Percentiles rank a stretch among this genome's conserved stretches.
phyloP scores from a whole-genome alignment of 73 alveolate species.

The Durusdinium trenchii region DNA sequence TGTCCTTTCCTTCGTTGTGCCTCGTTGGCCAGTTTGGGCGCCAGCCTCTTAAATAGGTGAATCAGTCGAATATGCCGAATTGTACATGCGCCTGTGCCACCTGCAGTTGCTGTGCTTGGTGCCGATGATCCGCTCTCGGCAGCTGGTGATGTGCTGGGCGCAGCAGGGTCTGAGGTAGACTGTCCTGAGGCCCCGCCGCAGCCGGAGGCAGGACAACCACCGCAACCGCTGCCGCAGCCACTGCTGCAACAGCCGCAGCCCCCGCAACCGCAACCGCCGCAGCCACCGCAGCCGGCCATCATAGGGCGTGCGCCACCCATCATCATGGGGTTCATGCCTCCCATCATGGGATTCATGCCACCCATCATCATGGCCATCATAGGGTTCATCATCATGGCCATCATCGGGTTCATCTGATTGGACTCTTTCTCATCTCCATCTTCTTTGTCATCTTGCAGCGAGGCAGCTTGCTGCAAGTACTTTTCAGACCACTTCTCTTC shows the following conservation, averaged over 20 bases:
- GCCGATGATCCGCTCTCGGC: not conserved
- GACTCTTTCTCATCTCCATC: constrained; percentile 36
- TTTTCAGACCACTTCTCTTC: constrained; percentile 91
- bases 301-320: constrained; percentile 75
- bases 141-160: constrained; percentile 12
- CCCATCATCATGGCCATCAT: constrained; percentile 73
- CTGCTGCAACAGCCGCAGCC: constrained; percentile 35
- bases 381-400: constrained; percentile 73
- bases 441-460: constrained; percentile 49
- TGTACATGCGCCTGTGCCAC: constrained; percentile 7
- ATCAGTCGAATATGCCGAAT: too few species aligned
- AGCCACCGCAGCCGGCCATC: constrained; percentile 47
- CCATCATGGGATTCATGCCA: constrained; percentile 87
- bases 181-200: not conserved
- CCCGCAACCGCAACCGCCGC: constrained; percentile 42
- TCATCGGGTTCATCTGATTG: constrained; percentile 41
- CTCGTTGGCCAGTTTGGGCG: too few species aligned
- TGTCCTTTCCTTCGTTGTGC: too few species aligned
- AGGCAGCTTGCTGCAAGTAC: constrained; percentile 81
- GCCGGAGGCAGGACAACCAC: not conserved
- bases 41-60: too few species aligned
- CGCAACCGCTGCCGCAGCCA: not conserved
- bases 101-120: not conserved
- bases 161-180: not conserved
- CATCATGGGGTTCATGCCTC: constrained; percentile 46